Conservation (phyloP, 1,139 yeast species). For the Kluyveromyces sp. region DNA sequence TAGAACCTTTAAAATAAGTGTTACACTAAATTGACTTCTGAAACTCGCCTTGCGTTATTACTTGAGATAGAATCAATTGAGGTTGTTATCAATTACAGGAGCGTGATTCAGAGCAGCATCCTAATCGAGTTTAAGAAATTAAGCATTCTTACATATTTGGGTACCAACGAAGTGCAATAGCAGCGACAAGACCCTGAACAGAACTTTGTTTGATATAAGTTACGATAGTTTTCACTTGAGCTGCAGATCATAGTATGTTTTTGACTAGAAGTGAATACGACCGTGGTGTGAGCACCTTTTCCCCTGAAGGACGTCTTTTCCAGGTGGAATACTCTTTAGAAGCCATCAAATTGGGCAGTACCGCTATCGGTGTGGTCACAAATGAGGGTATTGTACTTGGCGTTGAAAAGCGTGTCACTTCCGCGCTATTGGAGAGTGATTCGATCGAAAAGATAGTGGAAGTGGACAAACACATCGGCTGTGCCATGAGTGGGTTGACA, state of each 20-base stretch:
- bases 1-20: no score
- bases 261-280: constrained; percentile 98
- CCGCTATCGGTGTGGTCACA: constrained; percentile 97
- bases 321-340: constrained; percentile 98
- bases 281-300: constrained; percentile 96
- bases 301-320: constrained; percentile 97
- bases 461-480: constrained; percentile 88
- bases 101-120: no score
- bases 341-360: constrained; percentile 89
- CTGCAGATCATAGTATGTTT: constrained; percentile 57
- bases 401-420: constrained; percentile 94
- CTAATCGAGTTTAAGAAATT: no score
- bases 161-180: no score
- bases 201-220: no score
- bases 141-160: no score
- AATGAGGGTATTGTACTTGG: constrained; percentile 94
- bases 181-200: background rate
- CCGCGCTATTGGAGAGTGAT: constrained; percentile 81
- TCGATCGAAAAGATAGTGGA: constrained; percentile 96
- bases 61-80: no score
- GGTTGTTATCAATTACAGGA: no score
- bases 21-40: no score
- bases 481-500: constrained; percentile 98
- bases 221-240: no score
- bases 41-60: no score